Conservation (phyloP, 2,329 filamentous ascomycete genomes). For the Alternaria longipes region DNA sequence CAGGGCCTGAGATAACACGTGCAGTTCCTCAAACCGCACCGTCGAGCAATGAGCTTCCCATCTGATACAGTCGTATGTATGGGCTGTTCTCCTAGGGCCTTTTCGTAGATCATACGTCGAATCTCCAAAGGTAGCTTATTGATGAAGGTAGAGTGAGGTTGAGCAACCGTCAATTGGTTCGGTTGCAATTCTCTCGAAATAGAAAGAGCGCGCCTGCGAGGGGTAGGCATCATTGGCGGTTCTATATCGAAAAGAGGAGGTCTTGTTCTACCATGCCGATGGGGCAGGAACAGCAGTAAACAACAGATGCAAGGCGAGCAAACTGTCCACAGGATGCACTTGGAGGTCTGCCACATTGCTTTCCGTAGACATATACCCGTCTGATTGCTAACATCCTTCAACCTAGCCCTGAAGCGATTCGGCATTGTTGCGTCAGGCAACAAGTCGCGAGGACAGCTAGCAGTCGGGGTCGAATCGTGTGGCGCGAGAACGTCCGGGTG, state of each 20-base stretch:
- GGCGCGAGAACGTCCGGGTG: not conserved
- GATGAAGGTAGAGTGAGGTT: conserved; percentile 30
- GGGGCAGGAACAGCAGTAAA: conserved; percentile 16
- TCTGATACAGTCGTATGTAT: conserved; percentile 21
- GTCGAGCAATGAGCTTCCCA: conserved; percentile 18
- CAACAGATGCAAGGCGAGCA: conserved; percentile 32
- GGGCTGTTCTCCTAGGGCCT: conserved; percentile 20
- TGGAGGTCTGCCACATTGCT: conserved; percentile 22
- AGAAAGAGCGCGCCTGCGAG: conserved; percentile 27
- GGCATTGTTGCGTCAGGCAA: conserved; percentile 7
- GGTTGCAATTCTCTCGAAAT: conserved; percentile 17
- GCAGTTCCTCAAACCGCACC: conserved; percentile 7
- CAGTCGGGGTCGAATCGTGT: not conserved
- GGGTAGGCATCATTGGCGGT: conserved; percentile 23
- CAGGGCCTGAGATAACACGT: conserved; percentile 4
- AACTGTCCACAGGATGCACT: conserved; percentile 24
- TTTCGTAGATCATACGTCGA: conserved; percentile 30
- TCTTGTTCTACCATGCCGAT: conserved; percentile 3
- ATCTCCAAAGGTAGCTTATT: conserved; percentile 32
- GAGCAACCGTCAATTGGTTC: conserved; percentile 22
- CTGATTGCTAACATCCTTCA: conserved; percentile 20
- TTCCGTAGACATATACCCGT: conserved; percentile 15
- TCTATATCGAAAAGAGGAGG: not conserved
- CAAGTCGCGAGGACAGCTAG: not conserved
- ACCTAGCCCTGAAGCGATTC: conserved; percentile 11